Base-by-base conservation (phyloP, 2,329 filamentous ascomycete species). In the Dothiorella sarmentorum region DNA sequence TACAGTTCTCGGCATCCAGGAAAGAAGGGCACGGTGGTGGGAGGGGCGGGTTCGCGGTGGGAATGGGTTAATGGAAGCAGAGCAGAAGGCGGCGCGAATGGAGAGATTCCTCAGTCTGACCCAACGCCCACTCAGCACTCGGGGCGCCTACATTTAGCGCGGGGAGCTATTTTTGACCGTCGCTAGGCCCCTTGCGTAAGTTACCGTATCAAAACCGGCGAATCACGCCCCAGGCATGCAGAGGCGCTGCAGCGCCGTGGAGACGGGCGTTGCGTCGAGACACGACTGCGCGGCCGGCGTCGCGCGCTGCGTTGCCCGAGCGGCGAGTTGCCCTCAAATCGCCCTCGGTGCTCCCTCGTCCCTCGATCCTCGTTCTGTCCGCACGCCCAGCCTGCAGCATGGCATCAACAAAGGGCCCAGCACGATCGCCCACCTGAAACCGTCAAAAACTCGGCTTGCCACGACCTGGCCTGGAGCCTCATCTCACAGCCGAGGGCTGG, bases 401-500 rank as follows among this genome's bases (percentile, higher is more conserved):
- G 31, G 31, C 47, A 52, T 17, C 47, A 52, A 40, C 49, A 53
- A 40, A 58, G 55, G 43, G 43, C 22, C n/a, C n/a, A 31, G 55
- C 55, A 49, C 31, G 55, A 58, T 58, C 55, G 55, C 33, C 49
- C 40, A 49, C 55, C 31, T 58, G 55, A 58, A 58, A 58, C 55
- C 24, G 42, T 35, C 55, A 57, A 57, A 49, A 53, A 53, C 49
- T 53, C 49, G 49, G 37, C 49, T 35, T 22, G 49, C 49, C 49
- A 53, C 49, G 49, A 53, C 33, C 40, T 35, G 49, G 49, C 33
- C 49, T 40, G 49, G 49, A 53, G 49, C 49, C 49, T 53, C 49
- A 53, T 53, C 31, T 53, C 33, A 38, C 49, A 53, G 49, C 49
- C 49, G 49, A 53, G 49, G 49, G 33, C 49, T 40, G 33, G 49